Evolutionary conservation across 495 filamentous ascomycete species (phyloP), one percentile per base, ranked within the genome.

Genomic region (Penicillium nucicola): DNA sequence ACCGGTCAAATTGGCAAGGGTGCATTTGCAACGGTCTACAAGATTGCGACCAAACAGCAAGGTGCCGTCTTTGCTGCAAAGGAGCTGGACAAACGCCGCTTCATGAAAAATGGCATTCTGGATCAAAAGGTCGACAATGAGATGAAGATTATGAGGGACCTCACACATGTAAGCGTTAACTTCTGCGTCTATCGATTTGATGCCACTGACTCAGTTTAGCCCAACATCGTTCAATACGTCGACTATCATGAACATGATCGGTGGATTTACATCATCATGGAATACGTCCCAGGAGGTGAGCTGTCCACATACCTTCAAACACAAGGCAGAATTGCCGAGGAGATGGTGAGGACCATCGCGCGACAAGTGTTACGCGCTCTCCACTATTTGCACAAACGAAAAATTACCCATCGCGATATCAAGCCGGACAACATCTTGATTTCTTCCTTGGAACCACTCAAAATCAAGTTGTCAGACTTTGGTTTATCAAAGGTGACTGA

Each of bases 391-490:
- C 93, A 98, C 60, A 69, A 78, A 30, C 84, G 83, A 56, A 86
- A 83, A 41, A 96, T 98, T 56, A 96, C 92, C 0, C 93, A 98
- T 71, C 87, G 93, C 4, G 93, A 98, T 68, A 89, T 98, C 59
- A 98, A 98, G 65, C 93, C 93, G 0, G 95, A 97, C 69, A 98
- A 98, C 61, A 96, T 98, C 50, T 74, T 98, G 20, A 86, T 97
- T 52, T 70, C 79, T 7, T 85, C 80, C 1, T 58, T 80, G 1
- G 77, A 87, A 13, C 92, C 92, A 0, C 77, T 93, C 28, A 69
- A 78, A 1, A 87, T 97, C 57, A 97, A 97, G 70, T 75, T 98
- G 12, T 95, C 95, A 0, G 93, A 98, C 62, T 98, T 98, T 72
- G 90, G 90, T 2, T 75, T 98, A 10, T 96, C 95, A 1, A 98